phyloP scores from a whole-genome alignment of 1,284 basidiomycete species.

The Sporisorium exsertum region DNA sequence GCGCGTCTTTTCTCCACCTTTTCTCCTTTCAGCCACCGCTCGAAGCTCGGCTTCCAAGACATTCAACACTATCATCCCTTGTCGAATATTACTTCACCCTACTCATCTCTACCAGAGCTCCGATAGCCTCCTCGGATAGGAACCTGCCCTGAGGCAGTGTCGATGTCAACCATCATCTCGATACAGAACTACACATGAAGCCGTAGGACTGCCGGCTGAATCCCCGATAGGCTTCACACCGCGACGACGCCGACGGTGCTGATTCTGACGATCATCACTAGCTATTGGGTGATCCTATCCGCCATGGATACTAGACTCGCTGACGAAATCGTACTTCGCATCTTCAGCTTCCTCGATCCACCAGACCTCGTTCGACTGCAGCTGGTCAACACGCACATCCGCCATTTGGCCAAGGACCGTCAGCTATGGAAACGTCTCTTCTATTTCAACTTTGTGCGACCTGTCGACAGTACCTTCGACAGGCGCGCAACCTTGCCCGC shows the following conservation, averaged over 20 bases:
- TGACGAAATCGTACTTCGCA: constrained; percentile 36
- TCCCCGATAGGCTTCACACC: background rate
- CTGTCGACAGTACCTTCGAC: background rate
- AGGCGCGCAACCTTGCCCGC: background rate
- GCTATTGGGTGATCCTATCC: background rate
- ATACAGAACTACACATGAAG: background rate
- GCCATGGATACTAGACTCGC: constrained; percentile 26
- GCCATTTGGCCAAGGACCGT: constrained; percentile 36
- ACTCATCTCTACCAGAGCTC: no score
- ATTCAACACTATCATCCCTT: background rate
- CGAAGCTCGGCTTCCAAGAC: background rate
- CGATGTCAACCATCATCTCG: background rate
- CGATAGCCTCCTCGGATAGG: background rate
- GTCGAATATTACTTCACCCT: background rate
- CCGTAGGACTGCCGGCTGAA: background rate
- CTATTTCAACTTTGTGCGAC: constrained; percentile 33
- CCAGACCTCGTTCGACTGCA: constrained; percentile 28
- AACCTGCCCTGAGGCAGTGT: background rate
- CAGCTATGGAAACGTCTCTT: constrained; percentile 50
- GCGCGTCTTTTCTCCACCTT: background rate
- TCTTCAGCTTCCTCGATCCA: constrained; percentile 35
- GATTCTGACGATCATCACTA: background rate
- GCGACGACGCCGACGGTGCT: background rate
- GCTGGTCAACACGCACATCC: constrained; percentile 23
- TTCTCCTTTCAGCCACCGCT: background rate